Percentiles rank a stretch among this genome's conserved stretches.
These are phyloP conservation scores for Calonectria hawksworthii DNA, from an alignment of 2,329 filamentous ascomycete genomes.

Conservation along the genomic window DNA sequence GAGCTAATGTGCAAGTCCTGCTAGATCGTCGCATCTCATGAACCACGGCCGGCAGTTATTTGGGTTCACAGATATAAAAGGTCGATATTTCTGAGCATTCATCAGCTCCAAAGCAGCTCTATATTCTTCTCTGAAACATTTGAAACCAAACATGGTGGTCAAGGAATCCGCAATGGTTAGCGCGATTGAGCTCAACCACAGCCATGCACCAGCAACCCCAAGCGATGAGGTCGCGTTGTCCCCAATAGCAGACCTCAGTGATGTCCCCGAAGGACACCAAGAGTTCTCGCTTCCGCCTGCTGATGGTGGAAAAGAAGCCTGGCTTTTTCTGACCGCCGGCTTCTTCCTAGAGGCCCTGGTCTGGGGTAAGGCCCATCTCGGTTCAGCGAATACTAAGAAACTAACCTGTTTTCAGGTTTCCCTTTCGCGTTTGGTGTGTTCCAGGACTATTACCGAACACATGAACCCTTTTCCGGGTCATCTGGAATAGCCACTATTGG, in stretches of 20 bases:
- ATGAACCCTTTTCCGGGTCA: conserved; percentile 66
- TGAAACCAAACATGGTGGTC: too few relatives aligned
- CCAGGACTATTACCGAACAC: conserved; percentile 72
- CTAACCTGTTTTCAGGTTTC: conserved; percentile 62
- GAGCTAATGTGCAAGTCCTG: neutral
- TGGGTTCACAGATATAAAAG: neutral
- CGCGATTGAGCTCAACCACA: neutral
- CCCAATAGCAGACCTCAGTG: neutral
- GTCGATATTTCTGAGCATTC: too few relatives aligned
- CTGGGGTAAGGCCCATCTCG: conserved; percentile 4
- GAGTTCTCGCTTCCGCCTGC: conserved; percentile 49
- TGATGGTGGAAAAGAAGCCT: conserved; percentile 56
- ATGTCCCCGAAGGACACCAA: neutral
- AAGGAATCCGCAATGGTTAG: neutral
- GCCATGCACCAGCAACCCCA: neutral
- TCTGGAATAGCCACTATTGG: conserved; percentile 71
- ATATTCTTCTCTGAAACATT: too few relatives aligned
- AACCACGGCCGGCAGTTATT: neutral
- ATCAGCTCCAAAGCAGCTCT: neutral
- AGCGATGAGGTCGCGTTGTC: neutral
- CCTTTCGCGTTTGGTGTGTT: conserved; percentile 76
- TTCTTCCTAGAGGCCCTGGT: conserved; percentile 41
- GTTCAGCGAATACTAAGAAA: neutral
- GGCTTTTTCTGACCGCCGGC: conserved; percentile 46
- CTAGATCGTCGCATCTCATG: neutral